phyloP scores from a whole-genome alignment of 1,139 yeast genomes.

The Saccharomycopsis phalli region DNA sequence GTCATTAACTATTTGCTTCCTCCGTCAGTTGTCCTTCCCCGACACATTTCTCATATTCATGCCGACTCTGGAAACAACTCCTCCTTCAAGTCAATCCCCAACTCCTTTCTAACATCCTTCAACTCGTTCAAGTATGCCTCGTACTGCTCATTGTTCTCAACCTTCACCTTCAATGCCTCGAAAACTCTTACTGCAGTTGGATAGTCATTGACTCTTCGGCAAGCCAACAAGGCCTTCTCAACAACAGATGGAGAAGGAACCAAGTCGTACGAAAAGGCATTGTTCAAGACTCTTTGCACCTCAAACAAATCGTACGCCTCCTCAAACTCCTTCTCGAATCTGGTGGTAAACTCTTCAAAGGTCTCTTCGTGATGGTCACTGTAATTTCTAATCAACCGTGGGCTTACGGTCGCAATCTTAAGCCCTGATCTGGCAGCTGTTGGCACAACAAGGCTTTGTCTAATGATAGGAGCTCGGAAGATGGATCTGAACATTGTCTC shows the following conservation, averaged over 20 bases:
- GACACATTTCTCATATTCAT: slow-evolving; percentile 19
- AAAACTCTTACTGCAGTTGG: slow-evolving; percentile 98
- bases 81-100: slow-evolving; percentile 92
- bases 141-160: slow-evolving; percentile 88
- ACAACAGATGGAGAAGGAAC: slow-evolving; percentile 97
- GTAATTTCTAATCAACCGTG: slow-evolving; percentile 47
- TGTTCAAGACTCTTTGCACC: slow-evolving; percentile 90
- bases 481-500: slow-evolving; percentile 25
- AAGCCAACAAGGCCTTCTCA: slow-evolving; percentile 93
- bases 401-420: slow-evolving; percentile 19
- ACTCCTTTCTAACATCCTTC: slow-evolving; percentile 82
- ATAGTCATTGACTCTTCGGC: slow-evolving; percentile 97
- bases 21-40: too few relatives aligned
- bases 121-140: slow-evolving; percentile 93
- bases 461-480: slow-evolving; percentile 26
- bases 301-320: slow-evolving; percentile 97
- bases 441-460: slow-evolving; percentile 26
- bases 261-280: slow-evolving; percentile 95
- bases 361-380: slow-evolving; percentile 69
- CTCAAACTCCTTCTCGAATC: slow-evolving; percentile 94
- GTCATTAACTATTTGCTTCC: too few relatives aligned
- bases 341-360: slow-evolving; percentile 86
- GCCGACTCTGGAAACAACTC: slow-evolving; percentile 53
- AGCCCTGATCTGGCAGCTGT: slow-evolving; percentile 24
- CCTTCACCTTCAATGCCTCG: slow-evolving; percentile 89